Percentiles rank a stretch among this genome's conserved stretches.
phyloP scores from a whole-genome alignment of 306 rosid genomes.

The Pyrus pyrifolia region DNA sequence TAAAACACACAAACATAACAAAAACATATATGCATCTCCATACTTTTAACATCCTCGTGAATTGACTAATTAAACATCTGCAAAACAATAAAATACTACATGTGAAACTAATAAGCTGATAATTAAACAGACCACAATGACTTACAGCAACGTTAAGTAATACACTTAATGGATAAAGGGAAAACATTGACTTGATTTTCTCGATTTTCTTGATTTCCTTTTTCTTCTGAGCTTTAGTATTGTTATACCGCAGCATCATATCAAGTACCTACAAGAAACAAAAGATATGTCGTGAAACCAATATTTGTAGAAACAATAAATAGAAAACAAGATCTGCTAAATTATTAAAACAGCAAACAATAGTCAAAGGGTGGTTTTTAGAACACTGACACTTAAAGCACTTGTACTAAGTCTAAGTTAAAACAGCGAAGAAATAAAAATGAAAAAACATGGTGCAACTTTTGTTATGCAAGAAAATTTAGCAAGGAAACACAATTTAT shows the following conservation, averaged over 20 bases:
- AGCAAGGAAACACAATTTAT: too few species aligned
- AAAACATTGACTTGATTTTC: slow-evolving; percentile 27
- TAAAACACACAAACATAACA: background rate
- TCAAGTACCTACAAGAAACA: slow-evolving; percentile 56
- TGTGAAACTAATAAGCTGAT: background rate
- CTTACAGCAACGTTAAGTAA: slow-evolving; percentile 48
- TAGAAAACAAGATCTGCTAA: slow-evolving; percentile 3
- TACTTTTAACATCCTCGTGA: background rate
- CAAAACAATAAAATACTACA: background rate
- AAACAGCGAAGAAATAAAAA: background rate
- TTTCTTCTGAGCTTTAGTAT: slow-evolving; percentile 3
- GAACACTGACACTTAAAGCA: background rate
- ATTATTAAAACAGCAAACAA: background rate
- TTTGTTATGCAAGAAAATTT: background rate
- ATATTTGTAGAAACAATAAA: slow-evolving; percentile 7
- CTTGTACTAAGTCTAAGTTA: background rate
- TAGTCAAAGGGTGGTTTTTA: background rate
- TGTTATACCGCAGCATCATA: slow-evolving; percentile 61
- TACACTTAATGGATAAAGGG: slow-evolving; percentile 57
- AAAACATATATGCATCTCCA: background rate
- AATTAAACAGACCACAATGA: too few species aligned
- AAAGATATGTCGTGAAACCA: slow-evolving; percentile 12
- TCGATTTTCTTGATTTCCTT: background rate
- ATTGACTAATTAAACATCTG: background rate
- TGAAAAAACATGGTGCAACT: background rate